Base-by-base conservation (phyloP, 2,329 filamentous ascomycete species). In the Alternaria solani region DNA sequence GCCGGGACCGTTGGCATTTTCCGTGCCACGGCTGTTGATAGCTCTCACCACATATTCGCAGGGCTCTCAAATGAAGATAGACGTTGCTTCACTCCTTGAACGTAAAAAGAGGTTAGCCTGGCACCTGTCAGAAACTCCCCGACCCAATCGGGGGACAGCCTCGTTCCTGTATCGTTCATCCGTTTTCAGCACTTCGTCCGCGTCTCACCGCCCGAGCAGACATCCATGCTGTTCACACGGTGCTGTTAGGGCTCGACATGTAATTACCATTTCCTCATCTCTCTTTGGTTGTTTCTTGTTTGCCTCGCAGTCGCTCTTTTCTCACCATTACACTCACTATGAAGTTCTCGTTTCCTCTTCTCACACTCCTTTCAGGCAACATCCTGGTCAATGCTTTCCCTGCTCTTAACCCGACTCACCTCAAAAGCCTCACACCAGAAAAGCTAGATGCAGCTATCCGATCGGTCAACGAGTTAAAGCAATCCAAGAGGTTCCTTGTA, bases 351-450 rank as follows among this genome's bases (percentile, higher is more conserved):
- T 44, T 51, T 42, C 43, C 55, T 8, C 34, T 70, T 44, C 32
- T 66, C 20, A 49, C 57, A 11, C 53, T 71, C 11, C 62, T 54
- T 25, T 63, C 56, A 8, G 51, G 49, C 30, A 44, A 14, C 20
- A 26, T 20, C 23, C 25, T 55, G n/a, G 60, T 59, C 30, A 34
- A 66, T 46, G 63, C 62, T 18, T 69, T 70, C 43, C 69, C 69
- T 23, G 28, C 67, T 25, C 38, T 62, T 4, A 25, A 47, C 28
- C 34, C 56, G 2, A 54, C 38, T 5, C 55, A 46, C 18, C 52
- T 70, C 18, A 43, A 55, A 5, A 43, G 30, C 7, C 53, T 66
- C 18, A 62, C 62, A 1, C 43, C 62, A 2, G 64, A 70, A n/a
- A 56, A 51, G 12, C 28, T 70, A 20, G 57, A 43, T 7, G 51